A percentile compares a stretch with the other conserved stretches of the same genome.
Conservation (phyloP, 805 yeast species). For the Brettanomyces nanus region DNA sequence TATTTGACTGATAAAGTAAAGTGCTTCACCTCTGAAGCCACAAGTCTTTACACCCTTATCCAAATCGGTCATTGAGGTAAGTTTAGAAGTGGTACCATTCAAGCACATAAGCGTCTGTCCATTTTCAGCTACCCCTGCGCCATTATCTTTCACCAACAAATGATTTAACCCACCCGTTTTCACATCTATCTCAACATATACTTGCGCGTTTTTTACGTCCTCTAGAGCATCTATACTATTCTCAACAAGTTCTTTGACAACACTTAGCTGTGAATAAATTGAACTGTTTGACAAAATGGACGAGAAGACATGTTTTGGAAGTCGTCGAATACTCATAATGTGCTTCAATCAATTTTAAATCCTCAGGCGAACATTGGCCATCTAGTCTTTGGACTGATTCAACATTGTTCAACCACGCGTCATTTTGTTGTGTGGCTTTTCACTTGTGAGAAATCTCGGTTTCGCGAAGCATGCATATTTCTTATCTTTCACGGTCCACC, state of each 20-base stretch:
- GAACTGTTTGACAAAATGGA: slow-evolving; percentile 24
- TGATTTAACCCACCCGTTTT: slow-evolving; percentile 28
- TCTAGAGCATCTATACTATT: slow-evolving; percentile 31
- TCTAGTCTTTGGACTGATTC: too few species aligned
- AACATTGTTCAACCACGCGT: too few species aligned
- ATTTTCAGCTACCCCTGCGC: slow-evolving; percentile 26
- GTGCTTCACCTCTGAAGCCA: slow-evolving; percentile 47
- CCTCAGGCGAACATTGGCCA: too few species aligned
- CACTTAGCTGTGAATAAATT: slow-evolving; percentile 28
- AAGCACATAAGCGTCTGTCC: slow-evolving; percentile 30
- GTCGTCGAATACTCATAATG: slow-evolving; percentile 15
- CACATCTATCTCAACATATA: slow-evolving; percentile 30
- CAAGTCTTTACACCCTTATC: slow-evolving; percentile 22
- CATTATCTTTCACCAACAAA: slow-evolving; percentile 31
- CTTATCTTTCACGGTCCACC: too few species aligned
- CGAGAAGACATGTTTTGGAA: slow-evolving; percentile 15
- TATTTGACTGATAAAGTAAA: slow-evolving; percentile 29
- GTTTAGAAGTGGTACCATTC: slow-evolving; percentile 36
- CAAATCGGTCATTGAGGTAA: slow-evolving; percentile 24
- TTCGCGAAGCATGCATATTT: too few species aligned
- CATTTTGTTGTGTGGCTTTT: too few species aligned
- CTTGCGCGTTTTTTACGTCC: slow-evolving; percentile 12
- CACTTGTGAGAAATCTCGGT: too few species aligned
- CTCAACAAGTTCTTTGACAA: slow-evolving; percentile 33
- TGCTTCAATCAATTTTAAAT: too few species aligned